Evolutionary conservation across 176 grass and related monocot species (phyloP), one percentile per base, ranked within the genome.

Genomic region (Aechmea fasciata): DNA sequence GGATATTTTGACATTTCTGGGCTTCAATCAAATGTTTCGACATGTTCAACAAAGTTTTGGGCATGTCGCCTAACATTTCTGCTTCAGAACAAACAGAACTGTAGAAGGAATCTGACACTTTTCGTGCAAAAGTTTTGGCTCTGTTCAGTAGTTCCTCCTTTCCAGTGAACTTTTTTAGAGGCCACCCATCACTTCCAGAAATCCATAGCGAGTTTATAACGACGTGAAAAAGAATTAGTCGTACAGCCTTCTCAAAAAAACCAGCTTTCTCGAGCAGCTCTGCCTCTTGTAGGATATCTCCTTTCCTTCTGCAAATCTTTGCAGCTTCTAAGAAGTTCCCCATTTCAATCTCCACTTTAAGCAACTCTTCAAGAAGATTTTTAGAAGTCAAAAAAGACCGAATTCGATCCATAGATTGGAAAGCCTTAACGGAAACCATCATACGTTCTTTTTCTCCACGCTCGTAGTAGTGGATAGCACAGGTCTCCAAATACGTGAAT

Each of bases 271-370:
- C 85, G 10, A 87, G 71, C 62, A 96, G 71, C 13, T 72, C 50
- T 11, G 71, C 92, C 78, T 96, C 92, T 49, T 88, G 51, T 26
- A 86, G 61, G 51, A 82, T 9, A 80, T 96, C n/a, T 22, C 75
- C 83, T 86, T 74, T 85, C 29, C 14, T 64, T 66, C 75, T 76
- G 62, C 80, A 79, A 83, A 96, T 91, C 13, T 4, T 70, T 18
- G 82, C 80, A 77, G 80, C 88, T 71, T 91, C 85, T 33, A 76
- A 9, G 49, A 88, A 96, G 78, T 96, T 96, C 15, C 69, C 85
- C 25, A 81, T 73, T 71, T 91, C 85, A 22, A 86, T 72, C 81
- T 96, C 92, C 53, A 91, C 17, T 52, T 14, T 75, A 48, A 96
- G 57, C 83, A 96, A 49, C 55, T 91, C 80, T 80, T 88, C 83